phyloP scores from a whole-genome alignment of 2,329 filamentous ascomycete species.

The Dactylellina sp. region DNA sequence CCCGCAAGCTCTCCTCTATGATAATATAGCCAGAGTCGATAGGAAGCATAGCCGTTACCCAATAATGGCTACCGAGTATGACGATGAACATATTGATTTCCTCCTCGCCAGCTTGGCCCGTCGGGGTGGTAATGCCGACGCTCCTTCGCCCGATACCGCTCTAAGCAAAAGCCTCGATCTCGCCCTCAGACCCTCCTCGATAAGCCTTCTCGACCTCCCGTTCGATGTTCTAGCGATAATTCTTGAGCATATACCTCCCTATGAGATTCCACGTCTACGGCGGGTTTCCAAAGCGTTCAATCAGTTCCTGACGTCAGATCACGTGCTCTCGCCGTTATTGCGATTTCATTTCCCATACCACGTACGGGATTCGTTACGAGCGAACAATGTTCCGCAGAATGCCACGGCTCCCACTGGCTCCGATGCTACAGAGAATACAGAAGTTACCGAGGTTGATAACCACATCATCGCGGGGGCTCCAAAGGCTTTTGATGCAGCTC shows the following conservation, averaged over 20 bases:
- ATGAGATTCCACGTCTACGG: conserved; percentile 46
- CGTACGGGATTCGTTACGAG: conserved; percentile 43
- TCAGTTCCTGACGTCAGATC: conserved; percentile 36
- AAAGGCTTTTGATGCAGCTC: conserved; percentile 43
- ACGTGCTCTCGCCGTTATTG: conserved; percentile 48
- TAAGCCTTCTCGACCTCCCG: conserved; percentile 41
- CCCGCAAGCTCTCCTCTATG: not conserved
- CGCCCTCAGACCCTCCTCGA: conserved; percentile 16
- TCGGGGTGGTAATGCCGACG: conserved; percentile 15
- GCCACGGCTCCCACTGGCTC: not conserved
- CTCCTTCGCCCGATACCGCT: conserved; percentile 39
- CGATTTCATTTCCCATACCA: conserved; percentile 50
- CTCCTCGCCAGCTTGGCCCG: conserved; percentile 31
- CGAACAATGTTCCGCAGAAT: not conserved
- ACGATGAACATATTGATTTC: conserved; percentile 17
- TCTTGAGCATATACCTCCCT: conserved; percentile 43
- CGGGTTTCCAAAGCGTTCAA: conserved; percentile 47
- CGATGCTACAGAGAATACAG: not conserved
- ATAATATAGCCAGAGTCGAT: not conserved
- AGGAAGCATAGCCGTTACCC: not conserved
- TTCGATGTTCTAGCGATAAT: conserved; percentile 53
- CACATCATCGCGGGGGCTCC: conserved; percentile 31
- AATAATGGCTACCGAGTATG: not conserved
- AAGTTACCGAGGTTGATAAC: not conserved
- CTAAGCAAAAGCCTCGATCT: conserved; percentile 26